Evolutionary conservation across 352 stramenopile genomes (phyloP).

Genomic region (Phytophthora hybrid): DNA sequence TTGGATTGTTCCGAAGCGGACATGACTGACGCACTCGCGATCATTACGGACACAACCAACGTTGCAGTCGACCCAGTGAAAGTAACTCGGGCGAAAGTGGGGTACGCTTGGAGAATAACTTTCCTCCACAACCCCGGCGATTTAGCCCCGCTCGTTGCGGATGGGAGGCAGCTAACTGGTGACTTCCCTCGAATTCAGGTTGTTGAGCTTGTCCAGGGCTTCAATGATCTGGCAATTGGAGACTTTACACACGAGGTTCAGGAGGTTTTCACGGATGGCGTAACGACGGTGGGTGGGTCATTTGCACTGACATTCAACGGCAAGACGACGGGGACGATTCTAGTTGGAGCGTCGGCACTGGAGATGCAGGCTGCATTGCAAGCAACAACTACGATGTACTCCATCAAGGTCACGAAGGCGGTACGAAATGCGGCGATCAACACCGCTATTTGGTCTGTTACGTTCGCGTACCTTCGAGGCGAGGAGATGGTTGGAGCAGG

Average conservation of each 20-base stretch:
- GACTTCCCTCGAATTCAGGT: conserved; percentile 90
- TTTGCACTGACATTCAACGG: conserved; percentile 94
- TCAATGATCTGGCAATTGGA: conserved; percentile 77
- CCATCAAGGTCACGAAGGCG: conserved; percentile 75
- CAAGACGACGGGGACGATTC: conserved; percentile 78
- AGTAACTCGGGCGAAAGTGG: conserved; percentile 67
- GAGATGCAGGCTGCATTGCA: conserved; percentile 89
- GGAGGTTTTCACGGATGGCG: conserved; percentile 34
- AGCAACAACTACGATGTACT: conserved; percentile 85
- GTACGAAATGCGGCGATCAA: conserved; percentile 52
- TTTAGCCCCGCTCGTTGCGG: conserved; percentile 84
- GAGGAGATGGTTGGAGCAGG: conserved; percentile 93
- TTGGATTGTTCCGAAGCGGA: conserved; percentile 75
- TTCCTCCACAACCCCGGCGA: conserved; percentile 93
- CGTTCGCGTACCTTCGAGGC: conserved; percentile 93
- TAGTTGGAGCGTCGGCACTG: conserved; percentile 73
- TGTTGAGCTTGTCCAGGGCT: conserved; percentile 55
- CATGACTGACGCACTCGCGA: conserved; percentile 82
- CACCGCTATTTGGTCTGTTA: conserved; percentile 92
- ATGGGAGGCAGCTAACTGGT: conserved; percentile 86
- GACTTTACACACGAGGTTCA: conserved; percentile 93
- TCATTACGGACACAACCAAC: conserved; percentile 79
- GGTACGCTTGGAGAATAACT: conserved; percentile 93
- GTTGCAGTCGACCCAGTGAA: conserved; percentile 82
- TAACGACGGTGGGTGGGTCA: conserved; percentile 60